These are phyloP conservation scores for Nicotiana obtusifolia DNA, from an alignment of 257 asterid species.

Conservation along the genomic window DNA sequence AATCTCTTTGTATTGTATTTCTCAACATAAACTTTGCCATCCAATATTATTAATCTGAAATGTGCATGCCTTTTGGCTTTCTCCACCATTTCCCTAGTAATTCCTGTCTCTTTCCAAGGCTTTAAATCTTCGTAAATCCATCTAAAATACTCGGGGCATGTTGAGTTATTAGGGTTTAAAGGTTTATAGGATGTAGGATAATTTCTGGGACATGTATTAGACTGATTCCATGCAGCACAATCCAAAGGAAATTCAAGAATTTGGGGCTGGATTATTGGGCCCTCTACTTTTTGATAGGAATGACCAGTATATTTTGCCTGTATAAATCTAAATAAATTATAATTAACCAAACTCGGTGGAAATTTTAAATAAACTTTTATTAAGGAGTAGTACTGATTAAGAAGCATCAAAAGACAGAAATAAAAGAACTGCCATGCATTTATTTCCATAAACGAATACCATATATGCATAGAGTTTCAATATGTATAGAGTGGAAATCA, in stretches of 20 bases:
- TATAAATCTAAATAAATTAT: background rate
- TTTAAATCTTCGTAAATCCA: constrained; percentile 66
- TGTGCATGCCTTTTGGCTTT: constrained; percentile 46
- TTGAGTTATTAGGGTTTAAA: constrained; percentile 13
- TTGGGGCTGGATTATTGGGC: constrained; percentile 7
- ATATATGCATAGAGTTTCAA: no score
- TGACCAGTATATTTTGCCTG: constrained; percentile 30
- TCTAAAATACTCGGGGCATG: constrained; percentile 69
- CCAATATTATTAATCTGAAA: constrained; percentile 40
- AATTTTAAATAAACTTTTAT: no score
- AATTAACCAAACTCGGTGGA: background rate
- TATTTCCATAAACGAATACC: background rate
- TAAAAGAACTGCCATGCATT: background rate
- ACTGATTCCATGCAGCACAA: constrained; percentile 52
- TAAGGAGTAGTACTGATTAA: background rate
- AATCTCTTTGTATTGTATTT: constrained; percentile 30
- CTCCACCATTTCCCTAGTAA: constrained; percentile 42
- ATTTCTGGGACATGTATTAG: constrained; percentile 40
- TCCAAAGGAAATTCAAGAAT: constrained; percentile 27
- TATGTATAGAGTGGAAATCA: no score
- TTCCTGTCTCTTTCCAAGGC: constrained; percentile 52
- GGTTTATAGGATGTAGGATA: constrained; percentile 28
- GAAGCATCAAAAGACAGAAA: background rate
- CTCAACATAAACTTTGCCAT: constrained; percentile 59
- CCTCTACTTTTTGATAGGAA: constrained; percentile 16